A percentile compares a stretch with the other conserved stretches of the same genome.
phyloP scores from a whole-genome alignment of 1,139 yeast genomes.

The Pichiaceae sp. region DNA sequence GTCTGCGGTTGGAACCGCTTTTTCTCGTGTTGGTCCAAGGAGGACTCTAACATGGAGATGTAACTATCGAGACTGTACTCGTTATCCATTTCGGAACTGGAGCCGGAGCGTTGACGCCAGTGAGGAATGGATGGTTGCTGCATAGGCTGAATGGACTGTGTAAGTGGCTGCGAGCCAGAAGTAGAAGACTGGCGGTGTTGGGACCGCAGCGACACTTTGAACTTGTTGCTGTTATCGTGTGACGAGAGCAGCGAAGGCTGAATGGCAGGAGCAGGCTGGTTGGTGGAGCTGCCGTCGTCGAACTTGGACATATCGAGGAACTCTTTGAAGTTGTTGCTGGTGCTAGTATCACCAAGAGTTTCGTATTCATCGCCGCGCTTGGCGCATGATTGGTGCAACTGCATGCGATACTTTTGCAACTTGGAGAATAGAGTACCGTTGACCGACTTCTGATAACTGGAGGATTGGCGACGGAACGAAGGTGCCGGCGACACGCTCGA shows the following conservation, averaged over 20 bases:
- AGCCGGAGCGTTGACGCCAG: neutral
- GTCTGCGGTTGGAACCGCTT: neutral
- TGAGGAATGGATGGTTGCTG: neutral
- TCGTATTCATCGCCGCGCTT: too few species aligned
- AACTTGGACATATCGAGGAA: conserved; percentile 19
- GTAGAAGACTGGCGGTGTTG: neutral
- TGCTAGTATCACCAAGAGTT: too few species aligned
- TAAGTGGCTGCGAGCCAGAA: neutral
- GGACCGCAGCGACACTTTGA: neutral
- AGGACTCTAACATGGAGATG: conserved; percentile 22
- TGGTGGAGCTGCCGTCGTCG: conserved; percentile 8
- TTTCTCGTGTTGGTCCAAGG: conserved; percentile 17
- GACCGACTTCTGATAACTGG: neutral
- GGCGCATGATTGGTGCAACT: neutral
- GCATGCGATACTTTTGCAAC: neutral
- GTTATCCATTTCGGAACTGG: conserved; percentile 1
- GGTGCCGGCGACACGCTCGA: too few species aligned
- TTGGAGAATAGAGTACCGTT: neutral
- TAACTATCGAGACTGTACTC: conserved; percentile 20
- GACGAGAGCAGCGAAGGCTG: too few species aligned
- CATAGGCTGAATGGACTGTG: too few species aligned
- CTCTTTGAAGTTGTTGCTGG: conserved; percentile 16
- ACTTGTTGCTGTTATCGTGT: neutral
- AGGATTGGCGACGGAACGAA: too few species aligned
- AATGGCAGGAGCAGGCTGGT: neutral